A percentile compares a stretch with the other conserved stretches of the same genome.
Evolutionary conservation across 306 rosid genomes (phyloP).

Genomic region (Trifolium dubium): DNA sequence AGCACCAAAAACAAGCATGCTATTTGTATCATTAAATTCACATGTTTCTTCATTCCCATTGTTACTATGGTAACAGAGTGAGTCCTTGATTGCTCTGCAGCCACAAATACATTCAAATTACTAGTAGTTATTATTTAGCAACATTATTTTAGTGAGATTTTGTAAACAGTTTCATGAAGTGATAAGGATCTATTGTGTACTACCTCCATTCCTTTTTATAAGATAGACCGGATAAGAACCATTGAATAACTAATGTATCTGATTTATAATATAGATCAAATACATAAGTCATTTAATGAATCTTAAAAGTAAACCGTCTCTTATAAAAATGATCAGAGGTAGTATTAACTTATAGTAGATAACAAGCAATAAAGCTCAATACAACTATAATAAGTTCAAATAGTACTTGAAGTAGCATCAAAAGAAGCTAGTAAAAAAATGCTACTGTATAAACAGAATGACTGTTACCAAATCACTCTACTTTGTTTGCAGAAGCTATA

Average conservation of each 20-base stretch:
- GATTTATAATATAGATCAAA: too few species aligned
- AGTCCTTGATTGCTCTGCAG: slow-evolving; percentile 56
- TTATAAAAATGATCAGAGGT: too few species aligned
- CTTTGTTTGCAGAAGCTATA: not conserved
- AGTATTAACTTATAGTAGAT: too few species aligned
- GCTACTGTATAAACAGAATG: not conserved
- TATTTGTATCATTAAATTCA: slow-evolving; percentile 42
- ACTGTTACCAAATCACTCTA: not conserved
- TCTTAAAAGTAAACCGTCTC: too few species aligned
- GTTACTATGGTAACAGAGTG: slow-evolving; percentile 46
- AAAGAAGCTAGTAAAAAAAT: not conserved
- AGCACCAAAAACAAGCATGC: slow-evolving; percentile 66
- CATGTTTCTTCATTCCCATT: slow-evolving; percentile 47
- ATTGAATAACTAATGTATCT: too few species aligned
- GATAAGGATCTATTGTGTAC: too few species aligned
- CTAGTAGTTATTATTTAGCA: not conserved
- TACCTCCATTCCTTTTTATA: too few species aligned
- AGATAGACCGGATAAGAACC: too few species aligned
- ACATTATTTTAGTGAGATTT: slow-evolving; percentile 22
- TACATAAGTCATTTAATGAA: too few species aligned
- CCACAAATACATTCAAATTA: slow-evolving; percentile 26
- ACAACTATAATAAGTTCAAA: not conserved
- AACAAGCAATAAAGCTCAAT: too few species aligned
- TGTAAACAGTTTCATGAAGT: not conserved
- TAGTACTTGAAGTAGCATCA: not conserved